A percentile compares a stretch with the other conserved stretches of the same genome.
phyloP scores from a whole-genome alignment of 129 eudicot genomes.

The Artemisia annua region DNA sequence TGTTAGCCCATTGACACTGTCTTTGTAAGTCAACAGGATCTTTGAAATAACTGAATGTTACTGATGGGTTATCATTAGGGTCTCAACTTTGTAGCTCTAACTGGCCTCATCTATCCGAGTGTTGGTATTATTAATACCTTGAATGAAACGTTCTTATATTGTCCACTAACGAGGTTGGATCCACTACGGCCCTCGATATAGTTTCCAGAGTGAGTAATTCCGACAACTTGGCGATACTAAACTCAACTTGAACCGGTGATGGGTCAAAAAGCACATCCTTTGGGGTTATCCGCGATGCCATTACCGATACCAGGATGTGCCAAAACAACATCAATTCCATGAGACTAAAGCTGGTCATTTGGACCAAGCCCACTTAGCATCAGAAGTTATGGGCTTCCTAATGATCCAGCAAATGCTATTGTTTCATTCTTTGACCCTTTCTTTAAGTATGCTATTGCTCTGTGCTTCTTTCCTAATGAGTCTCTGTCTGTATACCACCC shows the following conservation, averaged over 20 bases:
- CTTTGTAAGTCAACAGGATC: constrained; percentile 51
- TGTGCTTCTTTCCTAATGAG: constrained; percentile 46
- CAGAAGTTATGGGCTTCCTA: constrained; percentile 67
- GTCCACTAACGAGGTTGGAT: neutral
- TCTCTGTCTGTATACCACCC: constrained; percentile 59
- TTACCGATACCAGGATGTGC: constrained; percentile 57
- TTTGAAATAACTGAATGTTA: constrained; percentile 34
- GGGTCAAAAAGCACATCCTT: constrained; percentile 51
- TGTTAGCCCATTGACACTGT: constrained; percentile 53
- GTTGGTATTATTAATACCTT: too few species aligned
- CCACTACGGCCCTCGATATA: too few species aligned
- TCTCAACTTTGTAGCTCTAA: neutral
- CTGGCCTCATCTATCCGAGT: too few species aligned
- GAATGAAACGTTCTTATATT: constrained; percentile 1
- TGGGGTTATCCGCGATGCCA: constrained; percentile 61
- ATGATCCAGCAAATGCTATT: constrained; percentile 60
- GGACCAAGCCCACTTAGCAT: constrained; percentile 67
- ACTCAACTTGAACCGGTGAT: constrained; percentile 51
- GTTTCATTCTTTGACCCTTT: constrained; percentile 46
- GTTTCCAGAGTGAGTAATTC: constrained; percentile 34
- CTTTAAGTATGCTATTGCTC: constrained; percentile 50
- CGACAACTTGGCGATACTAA: constrained; percentile 61
- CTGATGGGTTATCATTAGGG: too few species aligned
- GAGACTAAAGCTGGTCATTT: constrained; percentile 42
- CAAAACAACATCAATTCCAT: constrained; percentile 44